phyloP scores from a whole-genome alignment of 257 asterid genomes.

The Solanum tacnaense region DNA sequence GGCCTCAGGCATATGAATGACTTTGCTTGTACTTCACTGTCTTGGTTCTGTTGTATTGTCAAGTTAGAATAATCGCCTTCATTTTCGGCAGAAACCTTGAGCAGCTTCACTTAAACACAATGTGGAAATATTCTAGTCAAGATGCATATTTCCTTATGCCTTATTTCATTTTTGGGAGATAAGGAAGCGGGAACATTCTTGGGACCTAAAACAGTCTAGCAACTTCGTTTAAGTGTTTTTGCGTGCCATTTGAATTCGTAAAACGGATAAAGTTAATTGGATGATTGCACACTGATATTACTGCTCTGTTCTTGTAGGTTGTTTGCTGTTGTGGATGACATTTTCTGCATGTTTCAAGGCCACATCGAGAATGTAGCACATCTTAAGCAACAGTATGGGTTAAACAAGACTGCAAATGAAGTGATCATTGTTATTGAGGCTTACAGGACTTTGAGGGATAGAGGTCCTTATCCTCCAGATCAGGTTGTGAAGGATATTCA shows the following conservation, averaged over 20 bases:
- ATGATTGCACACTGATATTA: background rate
- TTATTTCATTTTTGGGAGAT: background rate
- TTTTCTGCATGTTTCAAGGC: conserved; percentile 93
- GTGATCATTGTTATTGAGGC: conserved; percentile 87
- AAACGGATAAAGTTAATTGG: background rate
- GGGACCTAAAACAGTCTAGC: background rate
- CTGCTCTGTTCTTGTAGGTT: conserved; percentile 23
- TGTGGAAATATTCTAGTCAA: background rate
- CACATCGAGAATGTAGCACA: conserved; percentile 79
- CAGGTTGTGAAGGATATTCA: conserved; percentile 84
- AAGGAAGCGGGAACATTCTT: background rate
- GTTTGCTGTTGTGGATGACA: conserved; percentile 79
- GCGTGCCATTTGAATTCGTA: background rate
- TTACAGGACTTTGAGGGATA: conserved; percentile 80
- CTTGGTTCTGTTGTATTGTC: background rate
- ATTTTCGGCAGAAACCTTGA: background rate
- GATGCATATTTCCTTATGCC: background rate
- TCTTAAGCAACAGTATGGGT: conserved; percentile 90
- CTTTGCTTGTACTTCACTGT: background rate
- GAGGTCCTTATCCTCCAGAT: conserved; percentile 91
- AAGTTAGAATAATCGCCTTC: background rate
- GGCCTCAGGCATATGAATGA: background rate
- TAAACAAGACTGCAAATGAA: conserved; percentile 58
- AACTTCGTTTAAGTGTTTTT: background rate
- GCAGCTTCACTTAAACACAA: background rate